Evolutionary conservation across 1,139 yeast species (phyloP).

Genomic region (Saccharomycopsis phalli): DNA sequence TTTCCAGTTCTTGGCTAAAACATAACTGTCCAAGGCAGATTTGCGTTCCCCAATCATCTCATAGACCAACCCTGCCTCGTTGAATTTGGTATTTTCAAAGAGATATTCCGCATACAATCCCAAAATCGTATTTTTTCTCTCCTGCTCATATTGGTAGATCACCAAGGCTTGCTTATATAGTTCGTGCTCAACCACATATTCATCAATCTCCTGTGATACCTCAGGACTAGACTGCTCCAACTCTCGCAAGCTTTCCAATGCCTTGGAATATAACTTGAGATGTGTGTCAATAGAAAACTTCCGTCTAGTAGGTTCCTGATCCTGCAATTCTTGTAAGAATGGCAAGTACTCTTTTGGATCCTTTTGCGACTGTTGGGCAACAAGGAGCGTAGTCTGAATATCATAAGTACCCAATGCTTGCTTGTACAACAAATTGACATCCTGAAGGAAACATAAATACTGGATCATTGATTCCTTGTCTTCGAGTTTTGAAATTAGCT

Average conservation of each 20-base stretch:
- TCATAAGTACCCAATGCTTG: constrained; percentile 80
- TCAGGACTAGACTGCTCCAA: constrained; percentile 32
- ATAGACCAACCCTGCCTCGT: constrained; percentile 69
- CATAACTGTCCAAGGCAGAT: constrained; percentile 62
- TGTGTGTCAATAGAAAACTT: constrained; percentile 74
- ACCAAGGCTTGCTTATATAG: constrained; percentile 63
- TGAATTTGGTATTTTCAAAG: constrained; percentile 43
- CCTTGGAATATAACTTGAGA: constrained; percentile 58
- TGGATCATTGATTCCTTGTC: constrained; percentile 53
- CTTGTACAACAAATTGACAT: constrained; percentile 72
- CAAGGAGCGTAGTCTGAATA: constrained; percentile 65
- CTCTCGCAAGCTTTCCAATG: constrained; percentile 56
- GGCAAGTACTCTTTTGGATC: constrained; percentile 97
- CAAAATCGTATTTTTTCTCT: constrained; percentile 48
- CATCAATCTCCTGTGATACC: constrained; percentile 51
- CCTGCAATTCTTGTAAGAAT: constrained; percentile 72
- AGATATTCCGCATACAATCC: constrained; percentile 55
- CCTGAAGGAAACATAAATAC: constrained; percentile 85
- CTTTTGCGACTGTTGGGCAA: constrained; percentile 94
- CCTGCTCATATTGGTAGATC: constrained; percentile 50
- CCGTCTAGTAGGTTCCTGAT: constrained; percentile 56
- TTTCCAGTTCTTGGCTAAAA: constrained; percentile 69
- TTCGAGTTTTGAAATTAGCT: constrained; percentile 42
- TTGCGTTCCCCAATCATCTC: constrained; percentile 54
- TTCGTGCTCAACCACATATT: constrained; percentile 65